These are phyloP conservation scores for Gossypium longicalyx DNA, from an alignment of 345 rosid species.

Conservation along the genomic window DNA sequence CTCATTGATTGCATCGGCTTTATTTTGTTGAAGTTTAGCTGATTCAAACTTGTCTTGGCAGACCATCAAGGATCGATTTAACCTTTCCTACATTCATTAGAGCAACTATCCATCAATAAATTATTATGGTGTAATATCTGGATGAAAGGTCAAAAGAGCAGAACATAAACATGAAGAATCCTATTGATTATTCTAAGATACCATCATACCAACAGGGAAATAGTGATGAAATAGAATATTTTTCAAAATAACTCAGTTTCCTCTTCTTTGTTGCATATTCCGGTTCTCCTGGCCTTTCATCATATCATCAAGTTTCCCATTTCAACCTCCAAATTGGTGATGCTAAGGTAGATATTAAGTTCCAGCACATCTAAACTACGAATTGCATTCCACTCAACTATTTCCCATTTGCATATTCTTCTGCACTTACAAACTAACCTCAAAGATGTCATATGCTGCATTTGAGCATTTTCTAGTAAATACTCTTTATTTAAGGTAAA, in stretches of 20 bases:
- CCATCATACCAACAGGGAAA: neutral
- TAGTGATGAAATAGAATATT: neutral
- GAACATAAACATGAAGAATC: neutral
- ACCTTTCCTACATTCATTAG: slow-evolving; percentile 54
- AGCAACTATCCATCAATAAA: slow-evolving; percentile 3
- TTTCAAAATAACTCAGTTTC: neutral
- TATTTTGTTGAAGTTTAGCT: slow-evolving; percentile 57
- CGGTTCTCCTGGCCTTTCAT: neutral
- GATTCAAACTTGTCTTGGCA: slow-evolving; percentile 86
- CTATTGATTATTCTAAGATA: neutral
- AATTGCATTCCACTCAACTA: neutral
- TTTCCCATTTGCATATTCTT: neutral
- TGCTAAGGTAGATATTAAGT: neutral
- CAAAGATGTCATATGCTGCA: neutral
- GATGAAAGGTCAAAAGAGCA: neutral
- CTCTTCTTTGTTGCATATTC: neutral
- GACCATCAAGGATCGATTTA: slow-evolving; percentile 79
- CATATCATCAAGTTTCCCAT: neutral
- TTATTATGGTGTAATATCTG: neutral
- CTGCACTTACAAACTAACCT: neutral
- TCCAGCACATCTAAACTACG: neutral
- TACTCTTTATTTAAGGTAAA: neutral
- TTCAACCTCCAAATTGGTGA: neutral
- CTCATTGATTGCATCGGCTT: slow-evolving; percentile 43
- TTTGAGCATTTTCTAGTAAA: neutral